Evolutionary conservation across 805 yeast genomes (phyloP).

Genomic region (Candida lessepsii): DNA sequence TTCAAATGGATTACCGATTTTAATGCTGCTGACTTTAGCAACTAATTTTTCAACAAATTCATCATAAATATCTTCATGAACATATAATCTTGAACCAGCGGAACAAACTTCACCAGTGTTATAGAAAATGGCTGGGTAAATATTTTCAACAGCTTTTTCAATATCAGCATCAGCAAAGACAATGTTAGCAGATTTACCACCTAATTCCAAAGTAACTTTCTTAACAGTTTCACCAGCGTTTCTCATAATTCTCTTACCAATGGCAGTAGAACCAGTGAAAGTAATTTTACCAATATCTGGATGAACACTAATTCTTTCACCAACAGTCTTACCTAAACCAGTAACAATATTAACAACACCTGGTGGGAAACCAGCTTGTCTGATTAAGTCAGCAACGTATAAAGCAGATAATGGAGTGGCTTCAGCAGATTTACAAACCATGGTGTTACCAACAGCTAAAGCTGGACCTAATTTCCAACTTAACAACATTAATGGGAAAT

Average conservation of each 20-base stretch:
- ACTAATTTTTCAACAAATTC: constrained; percentile 64
- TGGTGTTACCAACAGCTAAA: constrained; percentile 83
- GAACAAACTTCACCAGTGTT: constrained; percentile 96
- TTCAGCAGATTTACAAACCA: constrained; percentile 88
- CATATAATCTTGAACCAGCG: constrained; percentile 89
- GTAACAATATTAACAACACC: constrained; percentile 88
- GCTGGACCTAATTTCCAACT: constrained; percentile 96
- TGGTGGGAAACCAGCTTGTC: constrained; percentile 85
- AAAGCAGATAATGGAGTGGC: constrained; percentile 88
- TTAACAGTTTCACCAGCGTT: constrained; percentile 78
- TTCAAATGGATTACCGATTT: constrained; percentile 83
- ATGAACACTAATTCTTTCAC: constrained; percentile 76
- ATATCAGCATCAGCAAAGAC: constrained; percentile 84
- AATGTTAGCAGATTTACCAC: constrained; percentile 94
- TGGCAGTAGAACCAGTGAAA: constrained; percentile 92
- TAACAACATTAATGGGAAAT: constrained; percentile 91
- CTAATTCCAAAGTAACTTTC: constrained; percentile 90
- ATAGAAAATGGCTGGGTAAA: constrained; percentile 81
- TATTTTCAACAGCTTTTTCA: constrained; percentile 70
- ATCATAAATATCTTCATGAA: constrained; percentile 83
- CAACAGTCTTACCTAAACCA: constrained; percentile 84
- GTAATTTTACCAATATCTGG: constrained; percentile 85
- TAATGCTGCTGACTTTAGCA: constrained; percentile 51
- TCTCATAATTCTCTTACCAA: constrained; percentile 81
- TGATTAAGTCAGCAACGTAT: constrained; percentile 62